phyloP scores from a whole-genome alignment of 139 green algal species.

The Eudorina sp. region DNA sequence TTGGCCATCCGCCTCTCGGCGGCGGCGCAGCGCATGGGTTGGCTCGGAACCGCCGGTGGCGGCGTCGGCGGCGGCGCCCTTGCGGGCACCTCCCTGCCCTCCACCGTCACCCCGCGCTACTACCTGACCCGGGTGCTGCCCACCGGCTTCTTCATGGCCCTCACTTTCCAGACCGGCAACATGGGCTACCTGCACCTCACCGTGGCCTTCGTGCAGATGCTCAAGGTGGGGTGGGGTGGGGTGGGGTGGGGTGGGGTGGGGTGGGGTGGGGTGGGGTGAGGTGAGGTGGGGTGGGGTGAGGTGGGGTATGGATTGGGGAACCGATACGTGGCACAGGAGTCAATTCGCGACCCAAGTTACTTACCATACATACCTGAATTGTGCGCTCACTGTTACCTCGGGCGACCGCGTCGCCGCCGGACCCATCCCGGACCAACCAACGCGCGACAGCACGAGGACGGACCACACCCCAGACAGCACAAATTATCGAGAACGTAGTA shows the following conservation, averaged over 20 bases:
- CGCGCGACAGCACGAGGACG: too few relatives aligned
- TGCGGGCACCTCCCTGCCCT: neutral
- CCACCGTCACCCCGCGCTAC: constrained; percentile 20
- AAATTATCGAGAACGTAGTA: too few relatives aligned
- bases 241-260: neutral
- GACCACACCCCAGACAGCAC: too few relatives aligned
- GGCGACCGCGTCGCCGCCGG: too few relatives aligned
- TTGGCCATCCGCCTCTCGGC: neutral
- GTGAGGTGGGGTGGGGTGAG: too few relatives aligned
- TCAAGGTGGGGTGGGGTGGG: constrained; percentile 58
- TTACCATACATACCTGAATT: too few relatives aligned
- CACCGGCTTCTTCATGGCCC: constrained; percentile 62
- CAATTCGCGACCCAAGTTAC: too few relatives aligned
- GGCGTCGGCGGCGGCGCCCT: neutral
- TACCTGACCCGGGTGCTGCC: constrained; percentile 55
- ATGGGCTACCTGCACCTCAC: constrained; percentile 93
- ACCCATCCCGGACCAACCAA: too few relatives aligned
- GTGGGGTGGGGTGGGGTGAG: too few relatives aligned
- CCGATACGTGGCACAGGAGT: too few relatives aligned
- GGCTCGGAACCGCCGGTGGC: neutral
- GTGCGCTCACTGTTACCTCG: too few relatives aligned
- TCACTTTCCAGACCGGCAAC: constrained; percentile 73
- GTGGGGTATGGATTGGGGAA: too few relatives aligned
- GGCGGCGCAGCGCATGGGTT: neutral
- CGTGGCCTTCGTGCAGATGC: constrained; percentile 94